A percentile compares a stretch with the other conserved stretches of the same genome.
phyloP scores from a whole-genome alignment of 352 stramenopile species.

The Phytophthora aleatoria region DNA sequence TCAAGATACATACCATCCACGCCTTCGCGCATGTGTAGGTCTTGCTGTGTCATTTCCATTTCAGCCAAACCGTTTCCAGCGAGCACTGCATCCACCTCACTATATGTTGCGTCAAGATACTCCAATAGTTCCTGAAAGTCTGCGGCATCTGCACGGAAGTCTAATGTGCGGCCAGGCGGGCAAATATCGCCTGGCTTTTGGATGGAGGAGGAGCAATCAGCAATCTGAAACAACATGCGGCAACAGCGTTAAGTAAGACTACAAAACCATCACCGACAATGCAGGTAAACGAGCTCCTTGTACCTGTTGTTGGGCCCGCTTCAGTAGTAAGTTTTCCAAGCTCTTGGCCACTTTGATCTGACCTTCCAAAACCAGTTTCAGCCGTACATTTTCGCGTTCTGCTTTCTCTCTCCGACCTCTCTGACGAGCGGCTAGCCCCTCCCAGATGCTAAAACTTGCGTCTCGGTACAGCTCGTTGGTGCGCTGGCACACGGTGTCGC shows the following conservation, averaged over 20 bases:
- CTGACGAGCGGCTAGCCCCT: constrained; percentile 17
- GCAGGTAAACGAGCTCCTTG: background rate
- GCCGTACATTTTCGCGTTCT: constrained; percentile 37
- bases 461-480: constrained; percentile 1
- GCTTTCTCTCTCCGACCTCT: constrained; percentile 13
- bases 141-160: constrained; percentile 26
- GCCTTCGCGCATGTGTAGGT: constrained; percentile 31
- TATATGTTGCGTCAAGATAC: constrained; percentile 30
- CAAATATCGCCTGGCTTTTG: constrained; percentile 20
- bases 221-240: constrained; percentile 8
- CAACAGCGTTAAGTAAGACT: background rate
- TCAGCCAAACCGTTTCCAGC: constrained; percentile 28
- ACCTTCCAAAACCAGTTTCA: constrained; percentile 45
- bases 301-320: constrained; percentile 23
- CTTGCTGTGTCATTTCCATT: constrained; percentile 33
- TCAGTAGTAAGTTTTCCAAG: constrained; percentile 44
- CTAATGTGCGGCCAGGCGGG: constrained; percentile 13
- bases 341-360: constrained; percentile 53
- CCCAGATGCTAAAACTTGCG: constrained; percentile 16
- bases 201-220: constrained; percentile 21
- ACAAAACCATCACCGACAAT: background rate
- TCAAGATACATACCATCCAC: constrained; percentile 36
- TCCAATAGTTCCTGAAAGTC: constrained; percentile 31
- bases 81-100: constrained; percentile 33
- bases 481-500: background rate